Evolutionary conservation across 805 yeast genomes (phyloP), one percentile per base, ranked within the genome.

Genomic region (Kluyveromyces nonfermentans): DNA sequence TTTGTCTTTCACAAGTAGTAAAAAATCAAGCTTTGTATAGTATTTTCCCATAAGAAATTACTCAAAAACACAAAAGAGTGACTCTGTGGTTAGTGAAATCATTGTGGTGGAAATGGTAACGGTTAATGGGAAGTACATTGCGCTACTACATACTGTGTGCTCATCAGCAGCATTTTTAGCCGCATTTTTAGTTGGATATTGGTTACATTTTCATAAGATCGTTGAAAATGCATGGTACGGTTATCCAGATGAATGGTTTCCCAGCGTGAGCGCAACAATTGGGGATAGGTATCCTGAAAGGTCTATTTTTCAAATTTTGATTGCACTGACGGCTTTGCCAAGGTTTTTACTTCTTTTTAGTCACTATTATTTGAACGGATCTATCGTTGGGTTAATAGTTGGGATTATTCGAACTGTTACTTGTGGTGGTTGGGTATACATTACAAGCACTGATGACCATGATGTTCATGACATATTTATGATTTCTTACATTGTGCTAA

Each of bases 341-440:
- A 75, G 97, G 51, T 90, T 89, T 60, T 61, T 84, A 31, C 60
- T 83, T 32, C 55, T 85, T 31, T 50, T 64, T 51, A 68, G 77
- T 10, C 58, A 64, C 50, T 49, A 70, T 48, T 73, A 73, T 35
- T 47, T 80, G n/a, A 59, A 54, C 31, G 43, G 53, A 14, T 55
- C 60, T 4, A 19, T 49, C 2, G 6, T 45, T 0, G 46, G 54
- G 7, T 37, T 56, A 12, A 38, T 75, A 2, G 57, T 77, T 4
- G 98, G 98, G n/a, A 47, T 85, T 2, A 43, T 85, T n/a, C 78
- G 98, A 64, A 93, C 98, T 0, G 75, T 93, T 44, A 82, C 96
- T 1, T 93, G 97, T 59, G 98, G 98, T 58, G 97, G 97, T 10
- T 93, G 97, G 97, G 95, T 94, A 7, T 93, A 93, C 60, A 84